Percentiles rank a stretch among this genome's conserved stretches.
phyloP scores from a whole-genome alignment of 2,329 filamentous ascomycete species.

The Aspergillus amoenus region DNA sequence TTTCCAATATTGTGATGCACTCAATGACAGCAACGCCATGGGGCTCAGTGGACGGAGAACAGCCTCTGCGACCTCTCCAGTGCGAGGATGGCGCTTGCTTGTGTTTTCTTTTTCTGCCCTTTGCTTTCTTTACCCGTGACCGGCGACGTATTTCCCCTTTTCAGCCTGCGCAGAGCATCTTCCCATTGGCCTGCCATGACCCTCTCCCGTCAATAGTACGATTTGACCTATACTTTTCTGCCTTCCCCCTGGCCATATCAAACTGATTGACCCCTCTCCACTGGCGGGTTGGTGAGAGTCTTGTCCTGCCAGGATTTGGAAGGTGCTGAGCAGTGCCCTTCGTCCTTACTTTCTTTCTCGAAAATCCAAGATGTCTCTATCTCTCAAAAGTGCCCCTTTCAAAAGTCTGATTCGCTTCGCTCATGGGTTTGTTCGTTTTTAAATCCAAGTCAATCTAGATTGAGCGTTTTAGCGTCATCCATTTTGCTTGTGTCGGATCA shows the following conservation, averaged over 20 bases:
- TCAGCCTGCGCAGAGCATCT: constrained; percentile 1
- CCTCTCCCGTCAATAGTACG: constrained; percentile 21
- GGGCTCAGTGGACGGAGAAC: not conserved
- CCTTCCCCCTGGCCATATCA: constrained; percentile 14
- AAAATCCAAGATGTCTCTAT: not conserved
- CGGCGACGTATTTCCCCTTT: constrained; percentile 3
- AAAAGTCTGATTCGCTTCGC: not conserved
- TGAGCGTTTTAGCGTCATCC: not conserved
- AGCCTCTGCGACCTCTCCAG: not conserved
- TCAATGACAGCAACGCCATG: not conserved
- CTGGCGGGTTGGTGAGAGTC: not conserved
- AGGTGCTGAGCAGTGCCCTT: not conserved
- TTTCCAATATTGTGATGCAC: not conserved
- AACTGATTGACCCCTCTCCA: constrained; percentile 8
- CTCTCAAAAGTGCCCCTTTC: not conserved
- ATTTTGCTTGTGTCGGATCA: constrained; percentile 1
- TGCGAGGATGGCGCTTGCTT: not conserved
- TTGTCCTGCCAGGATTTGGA: not conserved
- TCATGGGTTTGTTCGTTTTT: too few species aligned
- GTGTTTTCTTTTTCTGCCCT: constrained; percentile 7
- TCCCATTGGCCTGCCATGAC: constrained; percentile 17
- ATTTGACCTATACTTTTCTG: constrained; percentile 15
- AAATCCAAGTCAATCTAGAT: not conserved
- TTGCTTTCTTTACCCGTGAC: constrained; percentile 8
- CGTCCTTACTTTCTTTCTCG: not conserved